phyloP scores from a whole-genome alignment of 768 basidiomycete genomes.

The Russula olivacea region DNA sequence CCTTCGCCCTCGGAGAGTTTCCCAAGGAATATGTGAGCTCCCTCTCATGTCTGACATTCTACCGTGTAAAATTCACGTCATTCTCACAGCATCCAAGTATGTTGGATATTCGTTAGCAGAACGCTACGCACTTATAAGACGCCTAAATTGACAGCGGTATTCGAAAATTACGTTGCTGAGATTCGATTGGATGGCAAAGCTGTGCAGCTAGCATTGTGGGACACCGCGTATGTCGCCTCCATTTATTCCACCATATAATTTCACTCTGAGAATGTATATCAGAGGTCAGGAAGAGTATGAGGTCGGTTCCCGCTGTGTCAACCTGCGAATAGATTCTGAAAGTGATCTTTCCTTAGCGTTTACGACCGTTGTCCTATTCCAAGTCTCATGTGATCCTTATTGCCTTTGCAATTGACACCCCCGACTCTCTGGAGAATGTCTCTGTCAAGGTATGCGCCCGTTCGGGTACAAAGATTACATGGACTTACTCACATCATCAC shows the following conservation, averaged over 20 bases:
- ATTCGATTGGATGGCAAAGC: constrained; percentile 96
- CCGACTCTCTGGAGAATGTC: constrained; percentile 95
- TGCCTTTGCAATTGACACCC: constrained; percentile 92
- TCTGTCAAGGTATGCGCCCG: constrained; percentile 63
- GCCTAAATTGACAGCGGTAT: constrained; percentile 58
- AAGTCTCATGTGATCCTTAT: constrained; percentile 99
- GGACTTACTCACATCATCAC: not conserved
- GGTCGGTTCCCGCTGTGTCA: constrained; percentile 39
- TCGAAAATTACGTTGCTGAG: constrained; percentile 99
- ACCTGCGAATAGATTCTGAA: constrained; percentile 8
- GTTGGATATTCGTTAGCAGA: constrained; percentile 21
- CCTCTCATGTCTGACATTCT: not conserved
- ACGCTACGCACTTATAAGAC: constrained; percentile 7
- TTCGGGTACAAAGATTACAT: not conserved
- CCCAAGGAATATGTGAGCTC: constrained; percentile 88
- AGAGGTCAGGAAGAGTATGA: constrained; percentile 99
- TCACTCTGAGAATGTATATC: constrained; percentile 23
- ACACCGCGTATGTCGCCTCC: constrained; percentile 79
- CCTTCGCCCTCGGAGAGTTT: constrained; percentile 91
- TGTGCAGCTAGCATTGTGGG: constrained; percentile 95
- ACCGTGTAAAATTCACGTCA: not conserved
- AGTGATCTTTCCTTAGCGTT: constrained; percentile 46
- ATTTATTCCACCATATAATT: constrained; percentile 5
- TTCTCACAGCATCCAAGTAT: constrained; percentile 43
- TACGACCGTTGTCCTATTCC: constrained; percentile 95